Base-by-base conservation (phyloP, 768 basidiomycete genomes). In the Cantharellus cinnabarinus region DNA sequence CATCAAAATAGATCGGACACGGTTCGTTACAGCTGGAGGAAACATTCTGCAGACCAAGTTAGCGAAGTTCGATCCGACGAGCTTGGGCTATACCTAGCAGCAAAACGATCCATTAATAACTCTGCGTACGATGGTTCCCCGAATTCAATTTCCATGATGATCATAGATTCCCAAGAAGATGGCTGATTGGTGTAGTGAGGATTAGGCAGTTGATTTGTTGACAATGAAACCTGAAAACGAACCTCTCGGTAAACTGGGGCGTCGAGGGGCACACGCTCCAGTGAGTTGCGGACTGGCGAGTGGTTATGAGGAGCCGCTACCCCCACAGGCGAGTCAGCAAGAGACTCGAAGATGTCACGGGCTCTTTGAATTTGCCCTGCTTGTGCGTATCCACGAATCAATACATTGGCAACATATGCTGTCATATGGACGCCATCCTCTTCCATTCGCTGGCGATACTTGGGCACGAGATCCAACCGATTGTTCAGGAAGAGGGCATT, bases 161-260 rank as follows among this genome's bases (percentile, higher is more conserved):
- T 80, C 91, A 99, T 98, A 3, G 80, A 81, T 67, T 98, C 95
- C 83, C 87, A 94, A 0, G 89, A 93, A 44, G 86, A 89, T 7
- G 89, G 89, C 82, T 88, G 65, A 57, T 39, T 41, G 4, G 35
- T 41, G 50, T 15, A 52, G 39, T 4, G 52, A 41, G 51, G 15
- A 15, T 48, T 37, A 41, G 44, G 3, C 58, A 40, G 50, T 50
- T 58, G 52, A 62, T 20, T 54, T 64, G 44, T 20, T 57, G 53
- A 40, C 34, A 42, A 14, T 57, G 4, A 53, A 50, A 55, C 60
- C 52, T 29, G 58, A 1, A 56, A 61, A 65, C 78, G 63, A 64
- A 85, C 85, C 73, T 94, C 89, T 58, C 89, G 80, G 71, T 82
- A 90, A 3, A 90, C 83, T 55, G 80, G 79, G n/a, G 74, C 75